Evolutionary conservation across 805 yeast genomes (phyloP), one percentile per base, ranked within the genome.

Genomic region (Saturnispora ahearnii): DNA sequence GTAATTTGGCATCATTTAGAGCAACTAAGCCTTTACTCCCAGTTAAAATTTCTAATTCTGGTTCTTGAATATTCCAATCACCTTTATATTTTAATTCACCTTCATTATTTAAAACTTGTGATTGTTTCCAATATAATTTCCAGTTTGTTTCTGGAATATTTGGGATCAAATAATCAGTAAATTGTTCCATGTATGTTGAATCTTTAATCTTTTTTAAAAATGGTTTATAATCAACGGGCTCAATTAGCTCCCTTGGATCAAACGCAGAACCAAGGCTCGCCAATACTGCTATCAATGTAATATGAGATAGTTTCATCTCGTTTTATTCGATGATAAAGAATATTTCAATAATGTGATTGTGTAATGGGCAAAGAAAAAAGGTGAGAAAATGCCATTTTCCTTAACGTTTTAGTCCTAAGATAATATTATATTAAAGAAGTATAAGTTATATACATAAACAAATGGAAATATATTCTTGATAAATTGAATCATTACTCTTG

Each of bases 1-100:
- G 89, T 61, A 80, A 87, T 24, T 87, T 82, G 38, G 95, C 89
- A 44, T 81, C 80, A 18, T 83, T 69, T 61, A 82, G 84, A 64
- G 84, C 74, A 4, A 86, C 91, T 48, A 90, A 75, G 5, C 95
- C 96, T 54, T 74, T 73, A 65, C 89, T 96, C 52, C 77, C 77
- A 13, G 59, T 62, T 57, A 79, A 77, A 0, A 84, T 93, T 1
- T 82, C 79, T 58, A 75, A 72, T 30, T 72, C 73, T 1, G 85
- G 64, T 62, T 81, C 86, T 62, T 82, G 88, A 40, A 89, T 71
- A 7, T 69, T 68, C 96, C 96, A 88, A 61, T 78, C 68, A 21
- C 96, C 96, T 31, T 64, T 73, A 61, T 84, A 87, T 3, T 80
- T 61, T 56, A 76, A 73, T 57, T 75, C 79, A 32, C 74, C 79